Evolutionary conservation across 345 rosid genomes (phyloP).

Genomic region (Linum usitatissimum): DNA sequence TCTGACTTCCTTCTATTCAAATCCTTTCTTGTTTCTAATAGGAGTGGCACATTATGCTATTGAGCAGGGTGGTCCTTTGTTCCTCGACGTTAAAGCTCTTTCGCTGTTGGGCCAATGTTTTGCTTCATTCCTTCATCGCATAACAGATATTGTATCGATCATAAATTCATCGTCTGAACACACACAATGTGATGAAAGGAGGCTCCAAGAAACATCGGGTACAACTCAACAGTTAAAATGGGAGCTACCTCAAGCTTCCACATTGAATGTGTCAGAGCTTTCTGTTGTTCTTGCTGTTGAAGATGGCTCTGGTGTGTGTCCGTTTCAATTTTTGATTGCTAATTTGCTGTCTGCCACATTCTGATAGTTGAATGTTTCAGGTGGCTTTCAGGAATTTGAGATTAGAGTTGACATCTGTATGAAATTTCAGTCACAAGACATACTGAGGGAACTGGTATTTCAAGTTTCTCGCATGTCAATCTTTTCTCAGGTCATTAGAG

Average conservation of each 20-base stretch:
- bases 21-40: conserved; percentile 9
- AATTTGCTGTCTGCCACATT: conserved; percentile 7
- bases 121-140: conserved; percentile 30
- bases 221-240: conserved; percentile 24
- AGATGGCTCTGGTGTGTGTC: conserved; percentile 48
- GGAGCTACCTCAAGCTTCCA: conserved; percentile 33
- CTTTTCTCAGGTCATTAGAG: conserved; percentile 47
- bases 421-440: conserved; percentile 35
- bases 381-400: conserved; percentile 46
- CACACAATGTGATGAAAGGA: conserved; percentile 25
- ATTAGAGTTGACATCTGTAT: conserved; percentile 43
- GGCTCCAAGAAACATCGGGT: conserved; percentile 17
- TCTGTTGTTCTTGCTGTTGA: conserved; percentile 48
- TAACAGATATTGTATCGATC: conserved; percentile 24
- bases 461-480: conserved; percentile 52
- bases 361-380: conserved; percentile 34
- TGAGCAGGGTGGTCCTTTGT: conserved; percentile 67
- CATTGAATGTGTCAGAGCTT: conserved; percentile 40
- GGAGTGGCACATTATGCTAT: conserved; percentile 25
- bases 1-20: conserved; percentile 6
- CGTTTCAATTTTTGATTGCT: conserved; percentile 12
- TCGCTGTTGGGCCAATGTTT: conserved; percentile 32
- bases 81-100: conserved; percentile 56
- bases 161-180: conserved; percentile 22
- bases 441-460: conserved; percentile 39